phyloP scores from a whole-genome alignment of 495 filamentous ascomycete species.

The Cenococcum geophilum region DNA sequence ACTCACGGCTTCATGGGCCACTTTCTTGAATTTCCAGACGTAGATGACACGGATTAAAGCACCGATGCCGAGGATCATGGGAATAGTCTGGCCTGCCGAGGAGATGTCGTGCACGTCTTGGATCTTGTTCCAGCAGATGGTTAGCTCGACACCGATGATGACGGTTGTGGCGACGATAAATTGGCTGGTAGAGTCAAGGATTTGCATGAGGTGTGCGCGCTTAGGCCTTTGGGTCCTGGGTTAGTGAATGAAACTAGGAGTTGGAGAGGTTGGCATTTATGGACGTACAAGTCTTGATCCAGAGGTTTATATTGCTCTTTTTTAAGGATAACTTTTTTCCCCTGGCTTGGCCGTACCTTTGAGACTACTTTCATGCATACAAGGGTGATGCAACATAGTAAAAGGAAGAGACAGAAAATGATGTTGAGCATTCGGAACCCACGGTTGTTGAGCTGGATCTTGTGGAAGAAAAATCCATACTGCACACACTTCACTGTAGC shows the following conservation, averaged over 20 bases:
- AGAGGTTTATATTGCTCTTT: no score
- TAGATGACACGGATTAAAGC: conserved; percentile 21
- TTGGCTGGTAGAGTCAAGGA: conserved; percentile 32
- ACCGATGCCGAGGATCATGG: conserved; percentile 34
- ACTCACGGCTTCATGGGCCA: no score
- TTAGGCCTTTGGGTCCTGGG: conserved; percentile 1
- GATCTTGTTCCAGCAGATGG: conserved; percentile 41
- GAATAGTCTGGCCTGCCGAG: conserved; percentile 38
- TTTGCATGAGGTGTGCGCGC: conserved; percentile 14
- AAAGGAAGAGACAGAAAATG: conserved; percentile 19
- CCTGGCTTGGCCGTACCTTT: no score
- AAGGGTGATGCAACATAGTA: no score
- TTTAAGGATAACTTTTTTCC: no score
- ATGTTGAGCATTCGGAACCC: conserved; percentile 13
- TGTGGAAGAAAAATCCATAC: conserved; percentile 25
- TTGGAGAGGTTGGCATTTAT: not conserved
- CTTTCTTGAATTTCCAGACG: conserved; percentile 12
- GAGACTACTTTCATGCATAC: not conserved
- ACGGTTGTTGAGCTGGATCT: conserved; percentile 20
- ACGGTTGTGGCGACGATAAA: conserved; percentile 32
- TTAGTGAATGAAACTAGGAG: not conserved
- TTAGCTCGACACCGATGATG: conserved; percentile 39
- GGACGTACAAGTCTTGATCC: no score
- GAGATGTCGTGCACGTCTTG: conserved; percentile 27
- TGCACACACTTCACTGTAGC: conserved; percentile 14